phyloP scores from a whole-genome alignment of 2,329 filamentous ascomycete species.

The Drechslerella stenobrocha region DNA sequence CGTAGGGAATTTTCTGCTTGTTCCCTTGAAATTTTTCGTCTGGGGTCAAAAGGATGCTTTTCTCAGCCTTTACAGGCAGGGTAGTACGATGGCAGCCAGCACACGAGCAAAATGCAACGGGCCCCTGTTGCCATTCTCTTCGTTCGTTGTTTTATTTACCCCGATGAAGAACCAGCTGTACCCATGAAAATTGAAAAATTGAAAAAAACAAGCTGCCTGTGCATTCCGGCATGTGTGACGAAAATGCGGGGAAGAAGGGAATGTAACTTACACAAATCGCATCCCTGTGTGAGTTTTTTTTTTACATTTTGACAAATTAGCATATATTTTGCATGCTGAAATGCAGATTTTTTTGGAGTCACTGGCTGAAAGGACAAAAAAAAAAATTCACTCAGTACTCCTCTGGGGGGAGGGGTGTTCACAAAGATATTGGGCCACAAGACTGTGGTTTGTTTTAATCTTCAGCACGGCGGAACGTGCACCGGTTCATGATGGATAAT shows the following conservation, averaged over 20 bases:
- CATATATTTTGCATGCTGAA: neutral
- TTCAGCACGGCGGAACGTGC: neutral
- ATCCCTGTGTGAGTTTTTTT: slow-evolving; percentile 37
- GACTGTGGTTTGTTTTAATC: neutral
- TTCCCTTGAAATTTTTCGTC: no score
- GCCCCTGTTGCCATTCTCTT: slow-evolving; percentile 21
- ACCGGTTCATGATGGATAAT: neutral
- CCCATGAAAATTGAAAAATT: no score
- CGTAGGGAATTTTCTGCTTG: neutral
- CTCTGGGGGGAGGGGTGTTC: no score
- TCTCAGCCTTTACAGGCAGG: slow-evolving; percentile 16
- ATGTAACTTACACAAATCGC: slow-evolving; percentile 46
- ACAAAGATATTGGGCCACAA: neutral
- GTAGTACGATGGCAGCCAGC: slow-evolving; percentile 6
- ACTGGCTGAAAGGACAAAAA: neutral
- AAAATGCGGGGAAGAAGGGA: slow-evolving; percentile 46
- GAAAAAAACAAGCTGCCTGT: slow-evolving; percentile 18
- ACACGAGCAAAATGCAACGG: slow-evolving; percentile 40
- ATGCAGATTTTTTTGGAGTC: slow-evolving; percentile 13
- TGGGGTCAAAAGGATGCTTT: neutral
- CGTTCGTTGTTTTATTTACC: neutral
- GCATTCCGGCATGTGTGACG: slow-evolving; percentile 48
- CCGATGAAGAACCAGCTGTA: slow-evolving; percentile 23
- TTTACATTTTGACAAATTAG: slow-evolving; percentile 18
- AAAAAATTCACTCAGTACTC: slow-evolving; percentile 8